Percentiles rank a stretch among this genome's conserved stretches.
Conservation (phyloP, 75 land plant genomes). For the Pinus albicaulis region DNA sequence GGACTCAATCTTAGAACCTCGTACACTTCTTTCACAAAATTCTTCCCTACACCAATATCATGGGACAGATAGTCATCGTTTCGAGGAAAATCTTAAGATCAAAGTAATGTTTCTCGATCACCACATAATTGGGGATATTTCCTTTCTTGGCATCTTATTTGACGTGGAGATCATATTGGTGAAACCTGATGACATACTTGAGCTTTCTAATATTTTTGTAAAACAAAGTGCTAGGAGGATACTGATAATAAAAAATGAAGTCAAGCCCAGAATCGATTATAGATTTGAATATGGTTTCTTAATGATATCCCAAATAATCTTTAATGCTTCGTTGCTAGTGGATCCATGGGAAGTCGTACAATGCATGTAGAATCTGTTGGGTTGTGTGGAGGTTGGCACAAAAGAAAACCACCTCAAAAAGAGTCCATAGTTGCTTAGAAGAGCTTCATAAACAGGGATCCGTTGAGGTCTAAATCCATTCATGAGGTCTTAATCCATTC, state of each 20-base stretch:
- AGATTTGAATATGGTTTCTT: conserved; percentile 81
- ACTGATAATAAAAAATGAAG: conserved; percentile 75
- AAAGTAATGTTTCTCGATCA: conserved; percentile 84
- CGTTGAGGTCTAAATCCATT: no score
- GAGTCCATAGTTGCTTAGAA: no score
- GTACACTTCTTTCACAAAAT: conserved; percentile 87
- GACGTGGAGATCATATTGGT: conserved; percentile 39
- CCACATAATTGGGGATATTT: conserved; percentile 60
- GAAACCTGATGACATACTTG: conserved; percentile 59
- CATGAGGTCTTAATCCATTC: conserved; percentile 75
- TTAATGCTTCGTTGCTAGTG: conserved; percentile 37
- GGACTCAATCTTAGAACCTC: conserved; percentile 80
- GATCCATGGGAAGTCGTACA: no score
- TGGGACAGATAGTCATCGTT: conserved; percentile 91
- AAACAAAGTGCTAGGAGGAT: conserved; percentile 65
- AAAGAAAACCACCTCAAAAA: no score
- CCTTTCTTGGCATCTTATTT: conserved; percentile 49
- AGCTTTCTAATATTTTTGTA: conserved; percentile 58
- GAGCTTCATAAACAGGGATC: no score
- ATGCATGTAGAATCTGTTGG: no score
- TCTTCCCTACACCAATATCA: conserved; percentile 71
- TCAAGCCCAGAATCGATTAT: conserved; percentile 56
- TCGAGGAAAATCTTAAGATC: conserved; percentile 51
- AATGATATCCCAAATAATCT: conserved; percentile 57
- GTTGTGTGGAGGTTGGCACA: no score